A percentile compares a stretch with the other conserved stretches of the same genome.
Evolutionary conservation across 371 early-diverging fungal genomes (phyloP).

Genomic region (Mucor saturninus): DNA sequence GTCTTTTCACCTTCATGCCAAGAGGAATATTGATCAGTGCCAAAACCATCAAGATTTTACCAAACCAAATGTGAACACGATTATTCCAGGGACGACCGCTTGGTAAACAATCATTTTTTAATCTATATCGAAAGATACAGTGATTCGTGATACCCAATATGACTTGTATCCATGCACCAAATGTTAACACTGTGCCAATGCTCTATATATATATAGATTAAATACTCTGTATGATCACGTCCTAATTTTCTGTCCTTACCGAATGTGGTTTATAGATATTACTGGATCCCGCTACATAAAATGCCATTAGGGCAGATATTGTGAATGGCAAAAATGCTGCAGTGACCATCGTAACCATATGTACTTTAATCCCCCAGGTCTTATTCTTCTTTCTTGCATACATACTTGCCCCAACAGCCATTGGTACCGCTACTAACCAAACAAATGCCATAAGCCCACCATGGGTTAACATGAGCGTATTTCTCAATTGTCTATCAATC

Average conservation of each 20-base stretch:
- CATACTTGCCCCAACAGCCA: constrained; percentile 31
- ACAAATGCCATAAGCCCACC: constrained; percentile 38
- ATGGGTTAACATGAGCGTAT: constrained; percentile 26
- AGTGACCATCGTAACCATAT: constrained; percentile 41
- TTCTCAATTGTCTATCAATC: constrained; percentile 23
- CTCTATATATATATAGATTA: constrained; percentile 19
- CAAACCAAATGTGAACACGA: constrained; percentile 40
- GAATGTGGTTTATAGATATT: constrained; percentile 29
- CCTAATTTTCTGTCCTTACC: constrained; percentile 17
- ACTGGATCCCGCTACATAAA: constrained; percentile 21
- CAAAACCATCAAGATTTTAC: constrained; percentile 22
- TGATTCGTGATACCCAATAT: constrained; percentile 37
- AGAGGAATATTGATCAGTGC: constrained; percentile 40
- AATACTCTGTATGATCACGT: neutral
- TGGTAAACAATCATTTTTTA: constrained; percentile 24
- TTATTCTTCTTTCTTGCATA: constrained; percentile 36
- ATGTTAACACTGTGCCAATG: constrained; percentile 32
- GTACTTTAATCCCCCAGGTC: constrained; percentile 40
- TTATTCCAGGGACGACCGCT: constrained; percentile 36
- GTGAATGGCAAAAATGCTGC: constrained; percentile 35
- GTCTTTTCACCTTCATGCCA: constrained; percentile 36
- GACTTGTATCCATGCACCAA: constrained; percentile 38
- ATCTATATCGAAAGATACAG: constrained; percentile 30
- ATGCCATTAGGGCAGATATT: constrained; percentile 23
- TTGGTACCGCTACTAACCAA: constrained; percentile 42